Percentiles rank a stretch among this genome's conserved stretches.
phyloP scores from a whole-genome alignment of 225 moss, liverwort and hornwort genomes.

The Asterella californica region DNA sequence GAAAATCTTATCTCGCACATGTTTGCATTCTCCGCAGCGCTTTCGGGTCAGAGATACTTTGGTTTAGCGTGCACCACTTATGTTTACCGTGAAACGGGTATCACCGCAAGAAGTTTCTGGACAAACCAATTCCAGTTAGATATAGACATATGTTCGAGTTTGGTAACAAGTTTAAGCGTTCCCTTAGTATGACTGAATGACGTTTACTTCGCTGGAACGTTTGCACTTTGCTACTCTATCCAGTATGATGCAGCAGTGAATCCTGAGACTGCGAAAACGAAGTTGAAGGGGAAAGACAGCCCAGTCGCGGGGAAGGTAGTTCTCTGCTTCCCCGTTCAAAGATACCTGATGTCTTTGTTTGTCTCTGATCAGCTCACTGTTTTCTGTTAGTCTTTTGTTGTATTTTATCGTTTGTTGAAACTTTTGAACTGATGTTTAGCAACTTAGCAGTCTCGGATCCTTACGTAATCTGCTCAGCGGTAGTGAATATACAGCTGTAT shows the following conservation, averaged over 20 bases:
- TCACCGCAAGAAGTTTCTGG: neutral
- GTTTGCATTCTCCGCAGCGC: too few species aligned
- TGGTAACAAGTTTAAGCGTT: neutral
- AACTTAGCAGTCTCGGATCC: neutral
- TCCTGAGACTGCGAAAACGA: conserved; percentile 77
- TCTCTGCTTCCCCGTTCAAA: neutral
- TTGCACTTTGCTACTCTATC: conserved; percentile 5
- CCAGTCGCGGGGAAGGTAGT: conserved; percentile 85
- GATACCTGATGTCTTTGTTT: neutral
- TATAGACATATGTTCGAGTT: neutral
- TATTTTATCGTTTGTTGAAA: neutral
- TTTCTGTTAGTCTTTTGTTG: neutral
- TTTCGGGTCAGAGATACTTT: too few species aligned
- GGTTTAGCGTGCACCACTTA: neutral
- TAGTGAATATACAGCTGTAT: neutral
- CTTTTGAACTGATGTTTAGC: neutral
- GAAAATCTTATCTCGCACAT: too few species aligned
- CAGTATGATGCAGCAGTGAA: conserved; percentile 98
- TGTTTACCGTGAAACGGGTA: neutral
- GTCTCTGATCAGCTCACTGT: neutral
- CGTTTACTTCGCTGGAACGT: neutral
- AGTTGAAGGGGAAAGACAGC: conserved; percentile 74
- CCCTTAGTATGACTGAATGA: neutral
- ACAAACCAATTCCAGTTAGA: neutral
- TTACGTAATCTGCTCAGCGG: neutral